phyloP scores from a whole-genome alignment of 352 stramenopile species.

The Globisporangium ultimum region DNA sequence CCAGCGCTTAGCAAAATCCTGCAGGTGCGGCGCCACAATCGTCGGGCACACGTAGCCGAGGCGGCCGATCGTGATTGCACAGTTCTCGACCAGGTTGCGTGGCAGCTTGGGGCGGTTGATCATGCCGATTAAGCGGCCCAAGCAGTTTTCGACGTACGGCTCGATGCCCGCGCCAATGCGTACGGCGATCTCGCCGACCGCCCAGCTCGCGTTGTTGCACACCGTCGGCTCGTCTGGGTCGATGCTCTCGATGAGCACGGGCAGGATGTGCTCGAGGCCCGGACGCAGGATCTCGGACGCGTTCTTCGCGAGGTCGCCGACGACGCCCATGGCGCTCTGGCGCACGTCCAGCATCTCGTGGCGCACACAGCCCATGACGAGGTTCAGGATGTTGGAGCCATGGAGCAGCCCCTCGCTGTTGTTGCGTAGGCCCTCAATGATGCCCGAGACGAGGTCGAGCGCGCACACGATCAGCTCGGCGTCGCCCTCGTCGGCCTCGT shows the following conservation, averaged over 20 bases:
- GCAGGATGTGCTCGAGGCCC: conserved; percentile 72
- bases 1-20: conserved; percentile 88
- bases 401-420: conserved; percentile 76
- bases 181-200: conserved; percentile 87
- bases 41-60: conserved; percentile 86
- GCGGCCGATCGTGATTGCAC: conserved; percentile 87
- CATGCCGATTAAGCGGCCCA: conserved; percentile 77
- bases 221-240: conserved; percentile 84
- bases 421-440: conserved; percentile 80
- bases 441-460: conserved; percentile 86
- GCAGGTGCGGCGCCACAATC: conserved; percentile 71
- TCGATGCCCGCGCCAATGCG: conserved; percentile 83
- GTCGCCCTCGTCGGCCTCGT: conserved; percentile 82
- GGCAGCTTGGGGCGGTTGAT: conserved; percentile 86
- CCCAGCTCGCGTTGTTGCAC: conserved; percentile 93
- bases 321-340: conserved; percentile 87
- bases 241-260: conserved; percentile 87
- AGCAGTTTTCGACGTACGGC: conserved; percentile 71
- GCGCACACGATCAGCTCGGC: conserved; percentile 89
- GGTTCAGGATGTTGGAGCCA: conserved; percentile 83
- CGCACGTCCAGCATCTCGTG: conserved; percentile 87
- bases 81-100: conserved; percentile 88
- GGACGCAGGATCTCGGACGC: conserved; percentile 63
- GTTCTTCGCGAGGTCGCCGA: conserved; percentile 88
- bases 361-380: conserved; percentile 84